Conservation (phyloP, 2,329 filamentous ascomycete genomes). For the Colletotrichum acutatum region DNA sequence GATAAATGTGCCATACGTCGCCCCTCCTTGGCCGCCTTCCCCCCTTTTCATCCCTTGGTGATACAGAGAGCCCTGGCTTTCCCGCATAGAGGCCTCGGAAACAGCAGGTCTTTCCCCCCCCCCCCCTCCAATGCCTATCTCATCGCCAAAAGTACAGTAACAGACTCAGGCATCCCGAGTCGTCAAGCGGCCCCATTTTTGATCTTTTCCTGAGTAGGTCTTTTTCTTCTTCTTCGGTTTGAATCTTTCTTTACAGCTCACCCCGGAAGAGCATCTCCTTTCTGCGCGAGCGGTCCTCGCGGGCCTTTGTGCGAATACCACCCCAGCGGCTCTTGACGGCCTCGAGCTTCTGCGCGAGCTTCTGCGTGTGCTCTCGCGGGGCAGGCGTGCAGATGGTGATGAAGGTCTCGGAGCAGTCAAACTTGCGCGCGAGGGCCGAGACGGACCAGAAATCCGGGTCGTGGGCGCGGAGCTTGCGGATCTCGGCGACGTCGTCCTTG, state of each 20-base stretch:
- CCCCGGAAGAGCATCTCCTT: conserved; percentile 63
- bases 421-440: conserved; percentile 58
- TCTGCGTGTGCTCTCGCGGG: conserved; percentile 57
- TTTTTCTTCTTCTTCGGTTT: neutral
- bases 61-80: conserved; percentile 2
- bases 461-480: conserved; percentile 62
- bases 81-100: neutral
- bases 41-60: conserved; percentile 9
- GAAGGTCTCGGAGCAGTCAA: conserved; percentile 59
- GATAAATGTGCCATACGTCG: neutral
- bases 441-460: conserved; percentile 69
- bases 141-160: neutral
- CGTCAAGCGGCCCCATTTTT: neutral
- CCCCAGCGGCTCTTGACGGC: conserved; percentile 68
- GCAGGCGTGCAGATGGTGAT: conserved; percentile 67
- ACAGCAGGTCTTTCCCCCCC: neutral
- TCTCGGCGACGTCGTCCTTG: conserved; percentile 67
- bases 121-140: neutral
- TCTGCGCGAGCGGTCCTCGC: conserved; percentile 65
- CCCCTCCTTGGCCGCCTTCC: neutral
- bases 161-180: neutral
- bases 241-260: conserved; percentile 53
- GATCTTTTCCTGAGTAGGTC: neutral
- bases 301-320: conserved; percentile 62
- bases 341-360: conserved; percentile 57